A percentile compares a stretch with the other conserved stretches of the same genome.
Conservation (phyloP, 306 rosid species). For the Fagus sylvatica region DNA sequence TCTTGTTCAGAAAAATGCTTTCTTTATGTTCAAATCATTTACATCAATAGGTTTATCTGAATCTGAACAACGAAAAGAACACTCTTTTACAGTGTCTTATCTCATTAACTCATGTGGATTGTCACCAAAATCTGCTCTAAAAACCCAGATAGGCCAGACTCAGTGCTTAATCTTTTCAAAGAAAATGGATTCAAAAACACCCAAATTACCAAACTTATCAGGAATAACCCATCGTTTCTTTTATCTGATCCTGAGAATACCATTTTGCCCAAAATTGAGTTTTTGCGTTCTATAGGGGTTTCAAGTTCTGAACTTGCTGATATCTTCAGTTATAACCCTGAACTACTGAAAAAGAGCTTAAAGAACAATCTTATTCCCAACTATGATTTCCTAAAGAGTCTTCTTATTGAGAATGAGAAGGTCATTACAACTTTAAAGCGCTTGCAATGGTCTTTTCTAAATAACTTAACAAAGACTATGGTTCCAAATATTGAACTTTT, state of each 20-base stretch:
- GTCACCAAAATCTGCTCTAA: slow-evolving; percentile 32
- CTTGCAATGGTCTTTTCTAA: too few relatives aligned
- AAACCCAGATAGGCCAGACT: slow-evolving; percentile 20
- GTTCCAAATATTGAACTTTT: slow-evolving; percentile 21
- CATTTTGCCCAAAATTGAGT: slow-evolving; percentile 42
- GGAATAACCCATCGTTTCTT: slow-evolving; percentile 10
- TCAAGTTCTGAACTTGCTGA: slow-evolving; percentile 29
- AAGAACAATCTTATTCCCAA: too few relatives aligned
- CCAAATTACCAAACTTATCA: slow-evolving; percentile 28
- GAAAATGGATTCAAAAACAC: slow-evolving; percentile 28
- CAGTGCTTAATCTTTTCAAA: slow-evolving; percentile 29
- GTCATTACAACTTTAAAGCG: too few relatives aligned
- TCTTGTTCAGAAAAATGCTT: not conserved
- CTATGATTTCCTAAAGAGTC: too few relatives aligned
- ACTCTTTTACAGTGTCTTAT: slow-evolving; percentile 29
- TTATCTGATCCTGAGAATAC: slow-evolving; percentile 14
- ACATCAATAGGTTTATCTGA: not conserved
- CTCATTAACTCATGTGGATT: slow-evolving; percentile 38
- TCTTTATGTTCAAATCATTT: slow-evolving; percentile 6
- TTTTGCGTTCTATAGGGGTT: slow-evolving; percentile 33
- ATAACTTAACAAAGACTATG: too few relatives aligned
- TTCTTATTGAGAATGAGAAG: too few relatives aligned
- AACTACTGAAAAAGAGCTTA: too few relatives aligned
- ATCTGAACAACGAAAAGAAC: not conserved
- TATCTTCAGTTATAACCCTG: not conserved